A percentile compares a stretch with the other conserved stretches of the same genome.
Conservation (phyloP, 805 yeast species). For the Wickerhamiella nectarea region DNA sequence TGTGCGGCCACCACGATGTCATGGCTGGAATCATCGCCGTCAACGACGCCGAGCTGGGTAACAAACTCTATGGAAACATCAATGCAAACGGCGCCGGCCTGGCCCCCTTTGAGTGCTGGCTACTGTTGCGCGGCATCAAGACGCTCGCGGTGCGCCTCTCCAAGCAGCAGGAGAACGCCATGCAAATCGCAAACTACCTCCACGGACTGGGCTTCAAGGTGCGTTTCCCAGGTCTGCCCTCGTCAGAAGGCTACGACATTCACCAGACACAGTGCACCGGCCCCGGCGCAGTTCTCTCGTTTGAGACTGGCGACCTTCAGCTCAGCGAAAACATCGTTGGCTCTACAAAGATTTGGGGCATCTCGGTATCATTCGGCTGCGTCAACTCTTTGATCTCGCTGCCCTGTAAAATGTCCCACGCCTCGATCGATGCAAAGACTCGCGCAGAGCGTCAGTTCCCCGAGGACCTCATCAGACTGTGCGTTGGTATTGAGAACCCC, state of each 20-base stretch:
- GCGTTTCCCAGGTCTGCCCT: conserved; percentile 70
- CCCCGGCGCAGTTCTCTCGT: conserved; percentile 76
- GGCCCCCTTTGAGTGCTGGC: conserved; percentile 88
- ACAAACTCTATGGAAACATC: conserved; percentile 57
- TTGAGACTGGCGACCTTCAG: conserved; percentile 69
- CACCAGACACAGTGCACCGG: conserved; percentile 71
- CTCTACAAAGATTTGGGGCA: conserved; percentile 61
- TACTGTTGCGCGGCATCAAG: conserved; percentile 74
- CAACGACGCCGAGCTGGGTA: conserved; percentile 47
- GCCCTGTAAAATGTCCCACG: conserved; percentile 95
- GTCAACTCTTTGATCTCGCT: conserved; percentile 83
- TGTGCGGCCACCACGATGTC: conserved; percentile 90
- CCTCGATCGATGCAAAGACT: conserved; percentile 80
- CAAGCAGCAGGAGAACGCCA: conserved; percentile 74
- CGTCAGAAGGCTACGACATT: conserved; percentile 69
- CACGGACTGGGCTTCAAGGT: conserved; percentile 58
- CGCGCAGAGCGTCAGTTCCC: conserved; percentile 83
- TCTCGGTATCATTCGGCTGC: conserved; percentile 89
- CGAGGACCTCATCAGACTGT: conserved; percentile 78
- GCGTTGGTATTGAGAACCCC: conserved; percentile 79
- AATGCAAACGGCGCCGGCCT: conserved; percentile 87
- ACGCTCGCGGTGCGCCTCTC: conserved; percentile 78
- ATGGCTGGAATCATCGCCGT: conserved; percentile 91
- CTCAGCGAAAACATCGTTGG: conserved; percentile 63
- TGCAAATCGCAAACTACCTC: conserved; percentile 60